Evolutionary conservation across 352 stramenopile genomes (phyloP).

Genomic region (Pythium coloratum): DNA sequence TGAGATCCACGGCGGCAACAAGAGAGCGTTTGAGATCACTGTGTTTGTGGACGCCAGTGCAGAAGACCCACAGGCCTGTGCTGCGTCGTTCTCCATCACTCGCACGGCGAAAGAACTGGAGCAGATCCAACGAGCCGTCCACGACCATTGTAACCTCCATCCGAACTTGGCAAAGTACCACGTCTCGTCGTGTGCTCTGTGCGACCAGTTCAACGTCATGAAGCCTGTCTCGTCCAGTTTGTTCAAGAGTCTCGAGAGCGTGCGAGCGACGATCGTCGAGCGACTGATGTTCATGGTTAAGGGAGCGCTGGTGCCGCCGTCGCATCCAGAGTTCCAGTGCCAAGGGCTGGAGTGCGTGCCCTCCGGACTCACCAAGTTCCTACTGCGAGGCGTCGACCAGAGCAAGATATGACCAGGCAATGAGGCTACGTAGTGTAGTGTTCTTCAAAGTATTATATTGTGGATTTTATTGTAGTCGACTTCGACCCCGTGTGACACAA

Average conservation of each 20-base stretch:
- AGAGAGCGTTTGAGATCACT: too few relatives aligned
- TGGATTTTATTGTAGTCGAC: not conserved
- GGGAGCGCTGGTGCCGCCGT: not conserved
- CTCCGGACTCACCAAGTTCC: not conserved
- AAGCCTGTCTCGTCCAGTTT: not conserved
- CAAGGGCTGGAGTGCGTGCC: not conserved
- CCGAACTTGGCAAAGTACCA: not conserved
- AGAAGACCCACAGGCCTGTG: too few relatives aligned
- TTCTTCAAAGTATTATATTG: not conserved
- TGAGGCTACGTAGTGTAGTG: too few relatives aligned
- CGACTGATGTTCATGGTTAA: not conserved
- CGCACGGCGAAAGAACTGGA: too few relatives aligned
- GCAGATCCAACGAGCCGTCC: not conserved
- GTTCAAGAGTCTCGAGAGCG: not conserved
- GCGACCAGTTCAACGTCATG: conserved; percentile 1
- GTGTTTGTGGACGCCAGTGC: too few relatives aligned
- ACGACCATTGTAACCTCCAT: not conserved
- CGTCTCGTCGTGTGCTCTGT: not conserved
- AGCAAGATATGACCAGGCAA: not conserved
- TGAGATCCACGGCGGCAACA: too few relatives aligned
- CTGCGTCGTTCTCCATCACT: too few relatives aligned
- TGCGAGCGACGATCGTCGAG: not conserved
- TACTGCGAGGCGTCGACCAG: conserved; percentile 1
- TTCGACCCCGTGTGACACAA: not conserved
- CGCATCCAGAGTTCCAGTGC: not conserved